These are phyloP conservation scores for Curvularia eragrostidis DNA, from an alignment of 2,329 filamentous ascomycete genomes.

Conservation along the genomic window DNA sequence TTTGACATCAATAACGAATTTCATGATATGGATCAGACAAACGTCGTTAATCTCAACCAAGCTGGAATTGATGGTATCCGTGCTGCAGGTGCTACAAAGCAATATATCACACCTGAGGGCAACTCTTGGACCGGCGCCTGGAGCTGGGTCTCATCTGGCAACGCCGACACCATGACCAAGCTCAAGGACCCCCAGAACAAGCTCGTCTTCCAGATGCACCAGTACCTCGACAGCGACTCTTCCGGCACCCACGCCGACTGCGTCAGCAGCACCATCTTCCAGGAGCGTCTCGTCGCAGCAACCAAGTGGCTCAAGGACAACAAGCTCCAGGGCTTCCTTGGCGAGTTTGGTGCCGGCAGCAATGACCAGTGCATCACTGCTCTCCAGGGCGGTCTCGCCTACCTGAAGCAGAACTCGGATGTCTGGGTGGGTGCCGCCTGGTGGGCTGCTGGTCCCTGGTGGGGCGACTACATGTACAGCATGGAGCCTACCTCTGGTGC, in stretches of 20 bases:
- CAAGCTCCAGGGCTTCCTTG: slow-evolving; percentile 60
- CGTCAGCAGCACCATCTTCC: slow-evolving; percentile 61
- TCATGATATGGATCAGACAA: slow-evolving; percentile 53
- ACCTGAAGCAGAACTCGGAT: slow-evolving; percentile 58
- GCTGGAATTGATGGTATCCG: slow-evolving; percentile 57
- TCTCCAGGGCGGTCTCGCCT: slow-evolving; percentile 58
- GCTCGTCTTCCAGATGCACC: slow-evolving; percentile 68
- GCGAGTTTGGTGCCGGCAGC: slow-evolving; percentile 62
- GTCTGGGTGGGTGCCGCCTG: slow-evolving; percentile 62
- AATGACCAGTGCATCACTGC: slow-evolving; percentile 60
- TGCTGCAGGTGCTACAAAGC: slow-evolving; percentile 53
- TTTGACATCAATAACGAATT: slow-evolving; percentile 59
- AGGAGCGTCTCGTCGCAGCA: slow-evolving; percentile 58
- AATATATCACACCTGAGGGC: slow-evolving; percentile 67
- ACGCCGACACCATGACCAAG: slow-evolving; percentile 53
- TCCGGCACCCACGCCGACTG: slow-evolving; percentile 60
- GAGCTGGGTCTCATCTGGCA: slow-evolving; percentile 60
- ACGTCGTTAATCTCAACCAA: slow-evolving; percentile 57
- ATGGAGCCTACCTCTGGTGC: slow-evolving; percentile 59
- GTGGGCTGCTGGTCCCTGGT: slow-evolving; percentile 64
- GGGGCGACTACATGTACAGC: slow-evolving; percentile 57
- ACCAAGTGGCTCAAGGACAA: slow-evolving; percentile 63
- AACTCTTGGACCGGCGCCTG: slow-evolving; percentile 57
- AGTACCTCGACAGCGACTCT: slow-evolving; percentile 65
- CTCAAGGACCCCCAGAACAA: slow-evolving; percentile 62